These are phyloP conservation scores for Aotearoamyces nothofagi DNA, from an alignment of 2,329 filamentous ascomycete genomes.

Conservation along the genomic window DNA sequence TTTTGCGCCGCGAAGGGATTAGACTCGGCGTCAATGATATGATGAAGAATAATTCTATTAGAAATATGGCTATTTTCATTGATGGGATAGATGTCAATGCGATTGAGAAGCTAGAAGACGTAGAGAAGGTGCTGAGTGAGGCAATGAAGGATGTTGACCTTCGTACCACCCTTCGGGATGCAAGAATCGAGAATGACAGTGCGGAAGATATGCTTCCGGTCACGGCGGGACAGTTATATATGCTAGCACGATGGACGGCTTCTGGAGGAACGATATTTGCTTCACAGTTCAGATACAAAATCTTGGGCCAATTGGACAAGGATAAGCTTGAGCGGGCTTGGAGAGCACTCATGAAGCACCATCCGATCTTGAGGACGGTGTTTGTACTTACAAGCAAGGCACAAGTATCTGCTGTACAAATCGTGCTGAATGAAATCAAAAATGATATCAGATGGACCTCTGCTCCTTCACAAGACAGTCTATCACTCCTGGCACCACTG, in stretches of 20 bases:
- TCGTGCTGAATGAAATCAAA: no score
- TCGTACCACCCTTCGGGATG: conserved; percentile 20
- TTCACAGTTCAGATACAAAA: conserved; percentile 49
- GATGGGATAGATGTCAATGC: no score
- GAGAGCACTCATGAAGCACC: no score
- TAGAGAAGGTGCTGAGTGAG: conserved; percentile 22
- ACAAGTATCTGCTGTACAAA: no score
- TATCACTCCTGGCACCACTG: no score
- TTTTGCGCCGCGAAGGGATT: conserved; percentile 48
- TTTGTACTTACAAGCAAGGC: no score
- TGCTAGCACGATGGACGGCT: conserved; percentile 63
- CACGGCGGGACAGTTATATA: conserved; percentile 65
- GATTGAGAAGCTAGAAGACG: conserved; percentile 12
- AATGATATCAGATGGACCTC: no score
- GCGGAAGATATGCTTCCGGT: conserved; percentile 45
- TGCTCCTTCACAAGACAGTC: no score
- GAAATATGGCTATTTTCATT: conserved; percentile 8
- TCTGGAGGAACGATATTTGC: conserved; percentile 55
- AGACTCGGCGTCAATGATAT: conserved; percentile 53
- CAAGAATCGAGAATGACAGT: conserved; percentile 25
- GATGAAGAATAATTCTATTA: conserved; percentile 45
- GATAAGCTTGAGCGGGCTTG: conserved; percentile 41
- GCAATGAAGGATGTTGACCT: conserved; percentile 25
- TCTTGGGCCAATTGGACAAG: conserved; percentile 25
- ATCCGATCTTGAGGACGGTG: no score